Conservation (phyloP, 176 grass and related monocot species). For the Lolium perenne region DNA sequence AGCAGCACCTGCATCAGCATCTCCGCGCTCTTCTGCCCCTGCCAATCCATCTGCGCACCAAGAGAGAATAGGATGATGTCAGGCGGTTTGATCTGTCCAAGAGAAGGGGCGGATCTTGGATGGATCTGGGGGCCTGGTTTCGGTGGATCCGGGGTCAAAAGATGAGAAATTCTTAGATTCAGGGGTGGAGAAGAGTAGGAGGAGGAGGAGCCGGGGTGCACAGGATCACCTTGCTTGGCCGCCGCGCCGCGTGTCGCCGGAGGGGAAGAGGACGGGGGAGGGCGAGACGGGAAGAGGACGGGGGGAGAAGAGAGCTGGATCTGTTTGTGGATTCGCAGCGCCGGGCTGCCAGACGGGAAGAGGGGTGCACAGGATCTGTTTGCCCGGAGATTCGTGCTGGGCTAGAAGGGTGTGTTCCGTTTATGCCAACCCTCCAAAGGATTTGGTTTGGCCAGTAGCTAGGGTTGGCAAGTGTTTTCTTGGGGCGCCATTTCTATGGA, state of each 20-base stretch:
- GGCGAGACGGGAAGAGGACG: conserved; percentile 10
- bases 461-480: no score
- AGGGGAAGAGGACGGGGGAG: conserved; percentile 2
- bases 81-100: neutral
- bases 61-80: neutral
- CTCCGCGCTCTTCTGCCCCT: conserved; percentile 92
- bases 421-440: no score
- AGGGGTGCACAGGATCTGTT: no score
- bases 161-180: neutral
- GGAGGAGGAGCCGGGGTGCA: neutral
- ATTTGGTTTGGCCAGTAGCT: no score
- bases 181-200: neutral
- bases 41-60: conserved; percentile 79
- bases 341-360: neutral
- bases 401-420: no score
- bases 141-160: neutral
- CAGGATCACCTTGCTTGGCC: conserved; percentile 29
- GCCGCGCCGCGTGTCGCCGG: conserved; percentile 10
- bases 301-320: neutral
- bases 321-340: neutral
- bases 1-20: conserved; percentile 93
- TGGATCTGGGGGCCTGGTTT: conserved; percentile 11
- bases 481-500: no score
- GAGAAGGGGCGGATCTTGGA: conserved; percentile 27
- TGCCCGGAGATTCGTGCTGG: no score